These are phyloP conservation scores for Colletotrichum scovillei DNA, from an alignment of 2,329 filamentous ascomycete species.

Conservation along the genomic window DNA sequence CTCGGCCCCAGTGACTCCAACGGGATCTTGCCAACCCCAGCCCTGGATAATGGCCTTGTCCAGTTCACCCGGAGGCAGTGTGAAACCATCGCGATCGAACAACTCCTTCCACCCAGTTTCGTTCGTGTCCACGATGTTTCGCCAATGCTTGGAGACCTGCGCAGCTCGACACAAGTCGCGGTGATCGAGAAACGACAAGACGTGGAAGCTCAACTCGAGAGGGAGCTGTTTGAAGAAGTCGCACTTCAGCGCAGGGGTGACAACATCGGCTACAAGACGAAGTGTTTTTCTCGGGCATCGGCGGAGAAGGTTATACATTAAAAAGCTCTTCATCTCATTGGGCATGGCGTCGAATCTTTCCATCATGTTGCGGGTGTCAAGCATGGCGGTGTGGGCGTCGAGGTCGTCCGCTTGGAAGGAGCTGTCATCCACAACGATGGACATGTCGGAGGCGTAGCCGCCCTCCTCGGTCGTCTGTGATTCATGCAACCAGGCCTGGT, in stretches of 20 bases:
- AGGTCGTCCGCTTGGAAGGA: slow-evolving; percentile 42
- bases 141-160: slow-evolving; percentile 95
- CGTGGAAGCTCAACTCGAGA: slow-evolving; percentile 86
- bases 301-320: slow-evolving; percentile 95
- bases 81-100: slow-evolving; percentile 85
- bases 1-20: slow-evolving; percentile 80
- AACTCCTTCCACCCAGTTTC: slow-evolving; percentile 97
- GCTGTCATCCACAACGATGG: slow-evolving; percentile 22
- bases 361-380: slow-evolving; percentile 88
- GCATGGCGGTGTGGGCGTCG: slow-evolving; percentile 59
- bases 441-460: slow-evolving; percentile 42
- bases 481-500: slow-evolving; percentile 50
- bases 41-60: slow-evolving; percentile 88
- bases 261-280: slow-evolving; percentile 87
- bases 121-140: slow-evolving; percentile 88
- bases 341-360: slow-evolving; percentile 93
- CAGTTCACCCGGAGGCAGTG: slow-evolving; percentile 82
- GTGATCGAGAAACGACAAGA: slow-evolving; percentile 87
- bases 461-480: slow-evolving; percentile 54
- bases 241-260: slow-evolving; percentile 94
- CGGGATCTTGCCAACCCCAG: slow-evolving; percentile 97
- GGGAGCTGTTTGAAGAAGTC: slow-evolving; percentile 90
- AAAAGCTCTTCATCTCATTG: slow-evolving; percentile 90
- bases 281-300: slow-evolving; percentile 89
- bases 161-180: slow-evolving; percentile 89